Evolutionary conservation across 1,139 yeast genomes (phyloP), one percentile per base, ranked within the genome.

Genomic region (Candida glucosophila): DNA sequence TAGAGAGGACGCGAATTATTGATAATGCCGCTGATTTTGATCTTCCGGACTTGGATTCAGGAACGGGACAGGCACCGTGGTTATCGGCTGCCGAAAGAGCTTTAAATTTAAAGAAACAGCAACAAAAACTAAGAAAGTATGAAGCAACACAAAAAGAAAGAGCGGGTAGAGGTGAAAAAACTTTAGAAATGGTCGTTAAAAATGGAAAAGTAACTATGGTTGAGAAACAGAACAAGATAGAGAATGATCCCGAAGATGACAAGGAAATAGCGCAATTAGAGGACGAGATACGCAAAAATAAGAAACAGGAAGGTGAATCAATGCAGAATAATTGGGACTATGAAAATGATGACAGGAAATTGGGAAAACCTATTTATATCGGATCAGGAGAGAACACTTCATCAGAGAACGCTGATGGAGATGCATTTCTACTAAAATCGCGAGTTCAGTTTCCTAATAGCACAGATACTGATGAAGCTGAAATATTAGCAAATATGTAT

Each of bases 1-100:
- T 88, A 1, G 92, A 85, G 46, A 65, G 98, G 47, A 90, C 97
- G 0, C 76, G 73, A 41, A 86, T 92, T 36, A 88, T 92, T 22
- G 99, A 92, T 45, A 80, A 85, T 44, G 96, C 94, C 0, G 75
- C 95, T 5, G 98, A 92, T 47, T 90, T 77, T 46, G 92, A 80
- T 26, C 35, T 67, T 24, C 74, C 76, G 0, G n/a, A n/a, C n/a
- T n/a, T n/a, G n/a, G n/a, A n/a, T n/a, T n/a, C n/a, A n/a, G 69
- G 71, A 24, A 56, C 71, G 2, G 74, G 66, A 39, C 12, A 19
- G 8, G 12, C 12, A 13, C 63, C 75, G 39, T 92, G 98, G 98
- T 77, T 94, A 1, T 73, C 83, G 4, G 90, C 96, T 0, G 67
- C 78, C 26, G 97, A 92, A 43, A 72, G 92, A 38, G 97, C 96